Conservation (phyloP, 345 rosid species). For the Microthlaspi erraticum region DNA sequence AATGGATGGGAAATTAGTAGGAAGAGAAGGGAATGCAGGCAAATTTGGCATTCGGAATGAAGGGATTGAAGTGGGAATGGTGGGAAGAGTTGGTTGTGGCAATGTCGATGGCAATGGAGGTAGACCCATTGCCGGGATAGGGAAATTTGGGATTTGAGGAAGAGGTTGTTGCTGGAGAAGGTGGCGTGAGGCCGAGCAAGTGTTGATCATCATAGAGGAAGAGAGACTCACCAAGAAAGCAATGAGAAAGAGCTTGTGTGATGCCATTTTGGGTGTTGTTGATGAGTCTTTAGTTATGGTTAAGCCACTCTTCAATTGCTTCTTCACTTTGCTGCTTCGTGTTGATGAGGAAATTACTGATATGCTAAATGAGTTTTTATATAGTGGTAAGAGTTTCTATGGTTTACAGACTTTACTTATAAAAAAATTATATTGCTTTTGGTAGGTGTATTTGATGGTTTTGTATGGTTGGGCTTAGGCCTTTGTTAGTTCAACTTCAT, state of each 20-base stretch:
- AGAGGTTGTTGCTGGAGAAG: slow-evolving; percentile 45
- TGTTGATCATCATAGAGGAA: slow-evolving; percentile 27
- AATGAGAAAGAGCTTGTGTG: slow-evolving; percentile 35
- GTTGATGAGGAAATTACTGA: not conserved
- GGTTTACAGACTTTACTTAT: not conserved
- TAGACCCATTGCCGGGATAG: slow-evolving; percentile 37
- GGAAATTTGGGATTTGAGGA: slow-evolving; percentile 39
- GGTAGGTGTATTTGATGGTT: slow-evolving; percentile 18
- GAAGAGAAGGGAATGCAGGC: slow-evolving; percentile 18
- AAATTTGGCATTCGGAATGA: not conserved
- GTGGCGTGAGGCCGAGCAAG: slow-evolving; percentile 31
- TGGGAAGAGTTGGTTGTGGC: slow-evolving; percentile 27
- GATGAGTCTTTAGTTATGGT: slow-evolving; percentile 9
- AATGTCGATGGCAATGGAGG: slow-evolving; percentile 29
- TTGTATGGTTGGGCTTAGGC: slow-evolving; percentile 20
- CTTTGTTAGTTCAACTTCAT: slow-evolving; percentile 39
- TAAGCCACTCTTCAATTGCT: slow-evolving; percentile 13
- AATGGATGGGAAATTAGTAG: slow-evolving; percentile 1
- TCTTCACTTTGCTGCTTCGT: slow-evolving; percentile 16
- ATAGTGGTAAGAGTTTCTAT: slow-evolving; percentile 22
- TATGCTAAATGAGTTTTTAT: slow-evolving; percentile 31
- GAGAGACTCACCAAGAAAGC: slow-evolving; percentile 34
- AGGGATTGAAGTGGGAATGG: not conserved
- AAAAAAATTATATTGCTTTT: not conserved
- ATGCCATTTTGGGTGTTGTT: slow-evolving; percentile 29